These are phyloP conservation scores for Yamadazyma atlantica DNA, from an alignment of 1,139 yeast species.

Conservation along the genomic window DNA sequence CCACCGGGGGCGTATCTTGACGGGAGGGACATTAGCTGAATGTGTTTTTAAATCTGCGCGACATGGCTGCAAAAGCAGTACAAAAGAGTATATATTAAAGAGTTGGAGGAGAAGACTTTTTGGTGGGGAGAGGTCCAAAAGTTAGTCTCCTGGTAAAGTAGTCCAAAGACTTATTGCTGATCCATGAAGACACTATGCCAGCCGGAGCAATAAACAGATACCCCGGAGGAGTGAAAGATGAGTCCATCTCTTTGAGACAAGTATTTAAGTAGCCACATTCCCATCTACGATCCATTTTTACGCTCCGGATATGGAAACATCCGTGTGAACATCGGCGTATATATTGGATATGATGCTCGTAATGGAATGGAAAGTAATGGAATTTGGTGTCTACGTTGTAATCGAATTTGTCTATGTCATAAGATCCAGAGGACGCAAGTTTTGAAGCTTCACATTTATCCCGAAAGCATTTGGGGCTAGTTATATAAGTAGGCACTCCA, in stretches of 20 bases:
- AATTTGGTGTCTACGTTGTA: constrained; percentile 4
- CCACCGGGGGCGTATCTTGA: constrained; percentile 49
- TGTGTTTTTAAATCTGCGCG: not conserved
- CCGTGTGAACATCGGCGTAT: constrained; percentile 7
- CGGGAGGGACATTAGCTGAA: constrained; percentile 27
- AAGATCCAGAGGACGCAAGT: constrained; percentile 5
- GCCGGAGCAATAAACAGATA: not conserved
- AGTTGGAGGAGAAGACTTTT: too few species aligned
- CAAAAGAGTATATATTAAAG: too few species aligned
- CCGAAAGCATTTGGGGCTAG: constrained; percentile 1
- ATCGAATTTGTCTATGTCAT: constrained; percentile 6
- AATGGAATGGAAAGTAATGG: constrained; percentile 8
- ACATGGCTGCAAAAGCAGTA: not conserved
- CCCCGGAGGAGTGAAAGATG: not conserved
- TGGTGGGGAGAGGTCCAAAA: too few species aligned
- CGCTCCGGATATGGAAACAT: constrained; percentile 8
- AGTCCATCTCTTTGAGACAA: not conserved
- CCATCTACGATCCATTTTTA: not conserved
- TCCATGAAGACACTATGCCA: not conserved
- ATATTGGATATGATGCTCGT: constrained; percentile 9
- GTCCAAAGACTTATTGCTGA: not conserved
- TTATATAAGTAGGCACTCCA: constrained; percentile 5
- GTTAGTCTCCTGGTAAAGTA: not conserved
- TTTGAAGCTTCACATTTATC: not conserved
- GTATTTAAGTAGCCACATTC: not conserved